phyloP scores from a whole-genome alignment of 441 rosid species.

The Croton laevigatus region DNA sequence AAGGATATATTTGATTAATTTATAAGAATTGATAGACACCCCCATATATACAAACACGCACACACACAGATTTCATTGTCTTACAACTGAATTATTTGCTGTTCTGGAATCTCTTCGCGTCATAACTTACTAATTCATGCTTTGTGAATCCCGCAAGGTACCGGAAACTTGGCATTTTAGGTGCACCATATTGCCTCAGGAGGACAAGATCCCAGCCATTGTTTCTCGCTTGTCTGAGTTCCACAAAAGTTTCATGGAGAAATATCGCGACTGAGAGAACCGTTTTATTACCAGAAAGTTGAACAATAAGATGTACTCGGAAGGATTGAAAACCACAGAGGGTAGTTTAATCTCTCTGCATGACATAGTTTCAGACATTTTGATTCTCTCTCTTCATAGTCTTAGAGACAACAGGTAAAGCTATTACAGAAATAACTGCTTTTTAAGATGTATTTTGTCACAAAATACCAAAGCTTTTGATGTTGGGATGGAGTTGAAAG shows the following conservation, averaged over 20 bases:
- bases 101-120: too few relatives aligned
- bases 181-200: conserved; percentile 94
- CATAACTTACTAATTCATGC: too few relatives aligned
- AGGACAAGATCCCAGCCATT: conserved; percentile 87
- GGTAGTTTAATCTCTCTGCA: neutral
- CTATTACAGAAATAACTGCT: too few relatives aligned
- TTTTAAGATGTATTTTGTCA: too few relatives aligned
- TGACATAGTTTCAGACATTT: neutral
- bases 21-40: too few relatives aligned
- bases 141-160: conserved; percentile 33
- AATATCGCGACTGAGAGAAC: conserved; percentile 46
- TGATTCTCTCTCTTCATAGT: neutral
- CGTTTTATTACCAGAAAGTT: neutral
- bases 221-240: conserved; percentile 69
- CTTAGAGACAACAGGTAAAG: too few relatives aligned
- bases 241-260: conserved; percentile 83
- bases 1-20: too few relatives aligned
- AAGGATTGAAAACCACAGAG: neutral
- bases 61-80: too few relatives aligned
- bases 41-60: too few relatives aligned
- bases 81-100: too few relatives aligned
- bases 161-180: conserved; percentile 99
- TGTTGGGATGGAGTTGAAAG: too few relatives aligned
- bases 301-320: conserved; percentile 5
- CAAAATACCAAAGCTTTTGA: too few relatives aligned